Conservation (phyloP, 2,329 filamentous ascomycete species). For the Fusarium sp. region DNA sequence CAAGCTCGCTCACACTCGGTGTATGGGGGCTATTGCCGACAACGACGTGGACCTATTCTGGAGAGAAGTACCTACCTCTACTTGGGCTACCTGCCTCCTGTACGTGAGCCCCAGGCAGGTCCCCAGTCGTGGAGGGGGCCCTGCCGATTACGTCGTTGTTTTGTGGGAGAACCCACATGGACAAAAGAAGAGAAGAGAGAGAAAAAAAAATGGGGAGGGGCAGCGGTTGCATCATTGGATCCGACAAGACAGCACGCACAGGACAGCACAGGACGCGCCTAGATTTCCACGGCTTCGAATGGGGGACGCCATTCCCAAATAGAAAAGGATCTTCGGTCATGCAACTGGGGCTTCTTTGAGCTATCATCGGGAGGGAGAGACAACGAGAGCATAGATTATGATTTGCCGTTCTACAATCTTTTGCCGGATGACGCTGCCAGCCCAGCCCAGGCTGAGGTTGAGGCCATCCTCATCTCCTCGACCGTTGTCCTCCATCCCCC, state of each 20-base stretch:
- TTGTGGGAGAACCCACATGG: slow-evolving; percentile 27
- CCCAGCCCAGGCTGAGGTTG: neutral
- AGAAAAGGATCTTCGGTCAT: slow-evolving; percentile 25
- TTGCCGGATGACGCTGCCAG: neutral
- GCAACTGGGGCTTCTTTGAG: neutral
- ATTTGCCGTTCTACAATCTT: neutral
- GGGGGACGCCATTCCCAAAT: slow-evolving; percentile 25
- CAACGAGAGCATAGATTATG: neutral
- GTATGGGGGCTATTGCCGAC: slow-evolving; percentile 1
- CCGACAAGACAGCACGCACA: slow-evolving; percentile 11
- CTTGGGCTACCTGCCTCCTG: neutral
- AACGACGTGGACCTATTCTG: neutral
- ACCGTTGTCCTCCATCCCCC: neutral
- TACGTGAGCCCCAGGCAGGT: neutral
- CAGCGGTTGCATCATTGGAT: slow-evolving; percentile 41
- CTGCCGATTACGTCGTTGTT: slow-evolving; percentile 38
- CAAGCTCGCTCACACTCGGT: neutral
- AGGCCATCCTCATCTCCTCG: slow-evolving; percentile 1
- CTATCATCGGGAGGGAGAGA: neutral
- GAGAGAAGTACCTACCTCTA: neutral
- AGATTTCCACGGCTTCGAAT: slow-evolving; percentile 39
- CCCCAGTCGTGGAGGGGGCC: slow-evolving; percentile 22
- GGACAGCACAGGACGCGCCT: slow-evolving; percentile 15
- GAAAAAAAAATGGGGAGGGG: slow-evolving; percentile 17
- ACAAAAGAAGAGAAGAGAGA: slow-evolving; percentile 17